These are phyloP conservation scores for Ogataea polymorpha DNA, from an alignment of 805 yeast species.

Conservation along the genomic window DNA sequence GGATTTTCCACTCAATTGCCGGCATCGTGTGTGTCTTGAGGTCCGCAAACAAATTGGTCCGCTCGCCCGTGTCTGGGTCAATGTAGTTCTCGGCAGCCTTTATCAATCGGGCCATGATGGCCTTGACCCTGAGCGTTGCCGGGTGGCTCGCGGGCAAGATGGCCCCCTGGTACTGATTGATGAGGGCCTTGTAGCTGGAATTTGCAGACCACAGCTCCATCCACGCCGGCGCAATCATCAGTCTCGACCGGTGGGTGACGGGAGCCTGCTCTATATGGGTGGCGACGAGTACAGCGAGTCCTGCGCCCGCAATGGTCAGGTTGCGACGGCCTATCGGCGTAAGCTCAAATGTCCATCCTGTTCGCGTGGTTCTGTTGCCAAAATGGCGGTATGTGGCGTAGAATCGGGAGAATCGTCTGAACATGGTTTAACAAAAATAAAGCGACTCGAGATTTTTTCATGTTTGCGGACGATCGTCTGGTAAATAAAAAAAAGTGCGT, in stretches of 20 bases:
- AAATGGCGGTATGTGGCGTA: conserved; percentile 27
- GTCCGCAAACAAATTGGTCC: conserved; percentile 25
- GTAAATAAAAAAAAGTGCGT: not conserved
- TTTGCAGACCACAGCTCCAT: conserved; percentile 63
- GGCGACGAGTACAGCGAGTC: conserved; percentile 38
- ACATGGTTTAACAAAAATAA: not conserved
- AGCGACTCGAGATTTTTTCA: not conserved
- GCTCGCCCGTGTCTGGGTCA: conserved; percentile 34
- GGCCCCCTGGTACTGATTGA: conserved; percentile 48
- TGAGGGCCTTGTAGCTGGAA: conserved; percentile 56
- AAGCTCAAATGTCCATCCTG: conserved; percentile 10
- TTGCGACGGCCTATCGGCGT: conserved; percentile 20
- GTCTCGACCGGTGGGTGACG: conserved; percentile 65
- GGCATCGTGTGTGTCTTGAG: conserved; percentile 26
- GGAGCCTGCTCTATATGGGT: conserved; percentile 77
- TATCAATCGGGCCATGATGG: conserved; percentile 63
- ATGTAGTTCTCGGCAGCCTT: conserved; percentile 46
- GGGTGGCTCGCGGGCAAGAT: conserved; percentile 68
- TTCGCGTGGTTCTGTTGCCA: conserved; percentile 15
- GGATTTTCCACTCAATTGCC: conserved; percentile 66
- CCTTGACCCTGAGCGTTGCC: conserved; percentile 48
- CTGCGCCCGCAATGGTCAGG: conserved; percentile 34
- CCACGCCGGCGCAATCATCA: conserved; percentile 68
- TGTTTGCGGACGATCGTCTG: not conserved
- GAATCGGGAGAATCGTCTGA: conserved; percentile 4